Evolutionary conservation across 495 filamentous ascomycete genomes (phyloP).

Genomic region (Neurospora discreta): DNA sequence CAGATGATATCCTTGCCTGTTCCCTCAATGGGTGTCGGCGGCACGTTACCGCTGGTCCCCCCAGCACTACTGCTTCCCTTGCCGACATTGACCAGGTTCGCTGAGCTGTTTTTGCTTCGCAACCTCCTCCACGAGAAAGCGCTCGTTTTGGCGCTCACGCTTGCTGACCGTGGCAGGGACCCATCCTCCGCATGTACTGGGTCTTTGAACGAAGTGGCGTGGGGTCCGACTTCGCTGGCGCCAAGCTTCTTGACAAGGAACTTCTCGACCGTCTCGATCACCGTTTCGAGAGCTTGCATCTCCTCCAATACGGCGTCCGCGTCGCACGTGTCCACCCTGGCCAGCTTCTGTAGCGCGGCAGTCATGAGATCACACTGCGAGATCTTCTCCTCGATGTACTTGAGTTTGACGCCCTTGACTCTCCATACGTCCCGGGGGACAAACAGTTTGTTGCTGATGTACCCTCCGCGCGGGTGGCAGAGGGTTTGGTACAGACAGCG

Average conservation of each 20-base stretch:
- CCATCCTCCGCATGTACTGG: slow-evolving; percentile 27
- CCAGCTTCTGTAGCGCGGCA: slow-evolving; percentile 74
- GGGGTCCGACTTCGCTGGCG: slow-evolving; percentile 69
- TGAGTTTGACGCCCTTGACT: slow-evolving; percentile 87
- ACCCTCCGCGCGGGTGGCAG: slow-evolving; percentile 81
- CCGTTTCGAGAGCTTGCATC: slow-evolving; percentile 81
- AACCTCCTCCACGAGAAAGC: slow-evolving; percentile 74
- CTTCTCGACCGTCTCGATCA: slow-evolving; percentile 76
- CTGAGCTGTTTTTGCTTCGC: slow-evolving; percentile 74
- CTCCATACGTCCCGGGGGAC: slow-evolving; percentile 87
- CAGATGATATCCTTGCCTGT: slow-evolving; percentile 46
- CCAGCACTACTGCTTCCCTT: slow-evolving; percentile 20
- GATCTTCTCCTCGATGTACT: slow-evolving; percentile 85
- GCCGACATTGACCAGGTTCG: slow-evolving; percentile 30
- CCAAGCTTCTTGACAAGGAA: slow-evolving; percentile 74
- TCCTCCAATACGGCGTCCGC: slow-evolving; percentile 87
- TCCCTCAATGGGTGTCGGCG: slow-evolving; percentile 31
- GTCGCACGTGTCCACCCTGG: slow-evolving; percentile 74
- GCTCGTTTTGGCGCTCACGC: slow-evolving; percentile 54
- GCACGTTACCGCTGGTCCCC: slow-evolving; percentile 10
- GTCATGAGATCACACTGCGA: slow-evolving; percentile 87
- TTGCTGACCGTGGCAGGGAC: slow-evolving; percentile 40
- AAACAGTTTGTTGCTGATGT: slow-evolving; percentile 81
- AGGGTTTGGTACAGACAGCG: slow-evolving; percentile 86
- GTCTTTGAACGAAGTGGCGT: slow-evolving; percentile 58